Evolutionary conservation across 2,329 filamentous ascomycete genomes (phyloP).

Genomic region (Fusarium sp.): DNA sequence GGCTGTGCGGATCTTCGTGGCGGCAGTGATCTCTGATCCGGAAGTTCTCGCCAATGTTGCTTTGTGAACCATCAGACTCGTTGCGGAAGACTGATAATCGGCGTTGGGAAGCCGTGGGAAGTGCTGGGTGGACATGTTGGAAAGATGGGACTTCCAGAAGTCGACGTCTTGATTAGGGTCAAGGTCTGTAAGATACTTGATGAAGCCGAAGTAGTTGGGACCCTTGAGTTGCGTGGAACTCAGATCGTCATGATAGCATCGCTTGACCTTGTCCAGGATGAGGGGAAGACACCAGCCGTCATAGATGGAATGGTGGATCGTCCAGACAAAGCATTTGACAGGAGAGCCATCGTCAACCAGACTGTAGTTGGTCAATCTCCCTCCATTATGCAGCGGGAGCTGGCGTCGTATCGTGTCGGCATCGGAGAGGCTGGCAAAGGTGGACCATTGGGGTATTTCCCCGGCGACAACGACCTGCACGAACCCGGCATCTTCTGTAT

Average conservation of each 20-base stretch:
- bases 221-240: background rate
- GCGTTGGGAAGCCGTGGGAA: constrained; percentile 34
- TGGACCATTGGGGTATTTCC: constrained; percentile 23
- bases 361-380: background rate
- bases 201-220: constrained; percentile 20
- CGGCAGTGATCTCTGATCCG: constrained; percentile 26
- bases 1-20: constrained; percentile 35
- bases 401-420: background rate
- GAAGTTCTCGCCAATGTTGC: background rate
- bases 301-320: constrained; percentile 43
- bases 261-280: constrained; percentile 33
- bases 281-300: constrained; percentile 43
- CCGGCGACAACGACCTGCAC: constrained; percentile 28
- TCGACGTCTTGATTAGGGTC: background rate
- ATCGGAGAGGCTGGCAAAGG: background rate
- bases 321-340: constrained; percentile 33
- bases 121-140: constrained; percentile 25
- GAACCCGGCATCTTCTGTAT: constrained; percentile 21
- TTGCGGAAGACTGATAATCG: constrained; percentile 28
- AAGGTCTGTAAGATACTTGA: constrained; percentile 6
- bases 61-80: constrained; percentile 27
- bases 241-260: constrained; percentile 9
- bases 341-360: background rate
- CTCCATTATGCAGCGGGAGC: constrained; percentile 25
- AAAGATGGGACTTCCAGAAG: constrained; percentile 33